Conservation (phyloP, 345 rosid genomes). For the Passiflora organensis region DNA sequence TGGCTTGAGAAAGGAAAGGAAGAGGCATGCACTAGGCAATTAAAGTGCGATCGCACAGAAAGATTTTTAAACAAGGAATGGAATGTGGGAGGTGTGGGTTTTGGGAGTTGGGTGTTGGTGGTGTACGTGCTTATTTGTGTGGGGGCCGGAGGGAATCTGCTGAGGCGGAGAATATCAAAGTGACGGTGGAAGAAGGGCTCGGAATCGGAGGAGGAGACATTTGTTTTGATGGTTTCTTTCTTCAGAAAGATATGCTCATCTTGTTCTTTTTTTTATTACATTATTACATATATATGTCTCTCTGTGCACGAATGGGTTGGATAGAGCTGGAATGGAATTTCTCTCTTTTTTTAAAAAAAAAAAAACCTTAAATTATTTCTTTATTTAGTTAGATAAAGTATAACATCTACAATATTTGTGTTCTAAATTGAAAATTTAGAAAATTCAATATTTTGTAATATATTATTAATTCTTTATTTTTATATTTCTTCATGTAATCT, state of each 20-base stretch:
- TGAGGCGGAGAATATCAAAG: conserved; percentile 40
- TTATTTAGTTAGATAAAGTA: background rate
- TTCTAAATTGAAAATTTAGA: no score
- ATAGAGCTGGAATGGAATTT: conserved; percentile 6
- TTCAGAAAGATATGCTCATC: background rate
- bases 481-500: no score
- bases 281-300: background rate
- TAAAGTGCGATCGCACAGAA: conserved; percentile 3
- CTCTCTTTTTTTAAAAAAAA: background rate
- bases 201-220: background rate
- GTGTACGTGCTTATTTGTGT: background rate
- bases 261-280: background rate
- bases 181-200: conserved; percentile 9
- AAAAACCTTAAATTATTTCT: background rate
- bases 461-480: no score
- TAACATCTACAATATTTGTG: no score
- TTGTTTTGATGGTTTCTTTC: background rate
- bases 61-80: background rate
- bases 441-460: no score
- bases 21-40: background rate
- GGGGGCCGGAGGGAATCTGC: conserved; percentile 29
- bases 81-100: background rate
- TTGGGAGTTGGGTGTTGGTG: background rate
- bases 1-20: conserved; percentile 64
- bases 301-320: conserved; percentile 6